phyloP scores from a whole-genome alignment of 371 early-diverging fungal genomes.

The Furculomyces boomerangus region DNA sequence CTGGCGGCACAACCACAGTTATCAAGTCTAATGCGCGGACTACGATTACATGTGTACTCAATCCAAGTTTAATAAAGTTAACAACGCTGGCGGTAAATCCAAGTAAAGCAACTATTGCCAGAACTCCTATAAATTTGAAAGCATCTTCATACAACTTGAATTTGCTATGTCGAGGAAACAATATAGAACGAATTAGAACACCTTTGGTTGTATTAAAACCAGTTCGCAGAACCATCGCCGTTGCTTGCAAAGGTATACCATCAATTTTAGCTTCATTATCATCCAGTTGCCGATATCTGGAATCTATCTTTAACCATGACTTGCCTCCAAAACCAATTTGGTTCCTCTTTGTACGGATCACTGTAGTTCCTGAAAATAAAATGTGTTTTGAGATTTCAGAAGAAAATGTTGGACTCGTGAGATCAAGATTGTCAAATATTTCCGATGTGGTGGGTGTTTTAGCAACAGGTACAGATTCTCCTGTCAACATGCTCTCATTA shows the following conservation, averaged over 20 bases:
- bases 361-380: slow-evolving; percentile 78
- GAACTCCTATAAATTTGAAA: slow-evolving; percentile 83
- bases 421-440: slow-evolving; percentile 46
- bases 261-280: slow-evolving; percentile 1
- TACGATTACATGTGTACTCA: slow-evolving; percentile 45
- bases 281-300: background rate
- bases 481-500: slow-evolving; percentile 99
- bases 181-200: slow-evolving; percentile 79
- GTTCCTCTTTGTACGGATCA: slow-evolving; percentile 58
- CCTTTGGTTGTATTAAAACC: slow-evolving; percentile 98
- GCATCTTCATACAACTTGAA: slow-evolving; percentile 93
- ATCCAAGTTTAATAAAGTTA: slow-evolving; percentile 65
- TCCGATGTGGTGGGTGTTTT: slow-evolving; percentile 28
- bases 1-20: slow-evolving; percentile 91
- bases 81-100: slow-evolving; percentile 72
- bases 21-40: slow-evolving; percentile 82
- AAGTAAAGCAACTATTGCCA: slow-evolving; percentile 54
- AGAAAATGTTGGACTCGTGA: slow-evolving; percentile 43
- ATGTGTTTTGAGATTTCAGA: slow-evolving; percentile 60
- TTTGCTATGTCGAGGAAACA: slow-evolving; percentile 84
- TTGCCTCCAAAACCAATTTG: slow-evolving; percentile 21
- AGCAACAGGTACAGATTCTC: slow-evolving; percentile 62
- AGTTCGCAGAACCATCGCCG: slow-evolving; percentile 78
- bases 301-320: slow-evolving; percentile 20
- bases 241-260: slow-evolving; percentile 24